Percentiles rank a stretch among this genome's conserved stretches.
Conservation (phyloP, 306 rosid species). For the Vigna reflexopilosa region DNA sequence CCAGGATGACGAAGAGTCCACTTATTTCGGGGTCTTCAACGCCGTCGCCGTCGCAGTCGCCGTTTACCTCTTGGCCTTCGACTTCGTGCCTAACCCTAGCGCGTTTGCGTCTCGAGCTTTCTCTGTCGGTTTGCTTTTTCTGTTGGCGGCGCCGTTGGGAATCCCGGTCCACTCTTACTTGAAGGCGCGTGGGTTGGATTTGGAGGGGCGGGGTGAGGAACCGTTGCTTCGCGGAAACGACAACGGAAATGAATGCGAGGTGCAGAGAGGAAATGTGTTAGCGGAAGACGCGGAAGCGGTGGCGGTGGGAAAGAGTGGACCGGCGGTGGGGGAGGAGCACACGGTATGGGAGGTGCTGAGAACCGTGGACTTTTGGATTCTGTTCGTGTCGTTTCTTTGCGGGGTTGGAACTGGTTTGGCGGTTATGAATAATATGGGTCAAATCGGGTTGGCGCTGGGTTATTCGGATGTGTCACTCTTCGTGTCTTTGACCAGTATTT, state of each 20-base stretch:
- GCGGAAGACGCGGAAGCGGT: not conserved
- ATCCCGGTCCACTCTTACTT: conserved; percentile 67
- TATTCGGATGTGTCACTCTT: conserved; percentile 79
- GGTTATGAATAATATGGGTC: conserved; percentile 93
- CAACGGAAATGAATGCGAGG: not conserved
- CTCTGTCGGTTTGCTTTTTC: conserved; percentile 54
- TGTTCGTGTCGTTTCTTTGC: conserved; percentile 84
- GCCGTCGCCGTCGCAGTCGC: conserved; percentile 76
- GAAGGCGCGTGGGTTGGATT: conserved; percentile 4
- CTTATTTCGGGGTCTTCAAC: conserved; percentile 67
- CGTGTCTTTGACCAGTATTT: conserved; percentile 76
- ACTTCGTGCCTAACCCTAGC: conserved; percentile 65
- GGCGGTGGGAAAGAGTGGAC: conserved; percentile 9
- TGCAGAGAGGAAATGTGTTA: not conserved
- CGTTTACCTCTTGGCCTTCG: conserved; percentile 63
- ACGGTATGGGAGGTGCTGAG: conserved; percentile 65
- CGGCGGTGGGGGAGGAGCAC: conserved; percentile 89
- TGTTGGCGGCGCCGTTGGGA: conserved; percentile 69
- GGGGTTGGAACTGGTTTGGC: conserved; percentile 97
- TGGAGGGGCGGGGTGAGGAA: conserved; percentile 47
- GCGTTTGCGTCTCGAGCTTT: conserved; percentile 48
- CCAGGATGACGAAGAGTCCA: conserved; percentile 55
- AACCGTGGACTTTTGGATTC: conserved; percentile 78
- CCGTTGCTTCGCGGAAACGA: conserved; percentile 50
- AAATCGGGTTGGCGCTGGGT: conserved; percentile 88